Percentiles rank a stretch among this genome's conserved stretches.
These are phyloP conservation scores for Annulohypoxylon nitens DNA, from an alignment of 495 filamentous ascomycete species.

Conservation along the genomic window DNA sequence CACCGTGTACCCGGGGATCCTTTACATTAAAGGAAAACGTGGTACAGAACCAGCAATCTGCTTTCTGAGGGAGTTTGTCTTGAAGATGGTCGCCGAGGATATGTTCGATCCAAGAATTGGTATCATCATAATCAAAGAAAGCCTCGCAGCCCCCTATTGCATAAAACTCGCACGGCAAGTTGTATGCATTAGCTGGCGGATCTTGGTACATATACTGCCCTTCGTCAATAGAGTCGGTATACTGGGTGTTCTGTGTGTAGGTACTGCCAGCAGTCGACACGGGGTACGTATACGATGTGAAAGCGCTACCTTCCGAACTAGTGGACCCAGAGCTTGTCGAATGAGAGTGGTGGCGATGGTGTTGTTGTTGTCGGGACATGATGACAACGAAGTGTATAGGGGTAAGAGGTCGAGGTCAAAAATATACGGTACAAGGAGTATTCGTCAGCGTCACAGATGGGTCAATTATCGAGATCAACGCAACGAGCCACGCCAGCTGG, in stretches of 20 bases:
- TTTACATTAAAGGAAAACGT: slow-evolving; percentile 42
- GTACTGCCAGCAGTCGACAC: not conserved
- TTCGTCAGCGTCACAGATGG: slow-evolving; percentile 11
- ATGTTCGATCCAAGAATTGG: slow-evolving; percentile 61
- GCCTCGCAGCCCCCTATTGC: slow-evolving; percentile 44
- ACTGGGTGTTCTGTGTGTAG: slow-evolving; percentile 24
- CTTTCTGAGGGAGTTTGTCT: slow-evolving; percentile 49
- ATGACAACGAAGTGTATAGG: not conserved
- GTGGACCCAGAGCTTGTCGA: not conserved
- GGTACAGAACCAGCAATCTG: slow-evolving; percentile 65
- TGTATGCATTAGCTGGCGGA: not conserved
- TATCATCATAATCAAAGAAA: slow-evolving; percentile 54
- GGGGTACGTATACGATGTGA: not conserved
- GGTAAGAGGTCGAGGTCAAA: not conserved
- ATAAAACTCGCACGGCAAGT: slow-evolving; percentile 60
- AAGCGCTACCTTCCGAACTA: not conserved
- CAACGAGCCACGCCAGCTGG: slow-evolving; percentile 6
- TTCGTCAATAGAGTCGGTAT: not conserved
- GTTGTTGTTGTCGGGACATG: not conserved
- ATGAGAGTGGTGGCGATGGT: too few species aligned
- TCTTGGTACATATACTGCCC: not conserved
- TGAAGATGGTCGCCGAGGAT: slow-evolving; percentile 51
- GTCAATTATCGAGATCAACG: not conserved
- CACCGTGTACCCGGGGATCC: not conserved
- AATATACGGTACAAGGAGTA: slow-evolving; percentile 1